phyloP scores from a whole-genome alignment of 2,329 filamentous ascomycete genomes.

The Claviceps sp. region DNA sequence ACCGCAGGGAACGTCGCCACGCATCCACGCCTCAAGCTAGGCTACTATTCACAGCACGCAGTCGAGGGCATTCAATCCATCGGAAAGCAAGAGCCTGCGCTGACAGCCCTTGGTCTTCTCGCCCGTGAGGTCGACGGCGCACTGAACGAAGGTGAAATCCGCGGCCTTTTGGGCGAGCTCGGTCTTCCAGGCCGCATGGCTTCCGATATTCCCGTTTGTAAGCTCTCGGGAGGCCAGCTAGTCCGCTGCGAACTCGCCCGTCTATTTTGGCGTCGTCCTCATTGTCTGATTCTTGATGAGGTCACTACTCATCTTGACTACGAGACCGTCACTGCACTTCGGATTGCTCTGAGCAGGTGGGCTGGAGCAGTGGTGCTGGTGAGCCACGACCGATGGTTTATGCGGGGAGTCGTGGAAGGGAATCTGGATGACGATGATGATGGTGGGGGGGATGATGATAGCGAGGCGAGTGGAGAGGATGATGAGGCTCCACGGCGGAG shows the following conservation, averaged over 20 bases:
- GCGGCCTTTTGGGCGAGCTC: conserved; percentile 53
- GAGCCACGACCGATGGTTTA: conserved; percentile 72
- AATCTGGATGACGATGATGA: conserved; percentile 15
- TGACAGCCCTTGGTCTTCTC: conserved; percentile 55
- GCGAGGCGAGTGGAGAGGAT: conserved; percentile 19
- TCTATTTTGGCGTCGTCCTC: conserved; percentile 54
- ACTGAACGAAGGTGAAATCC: conserved; percentile 53
- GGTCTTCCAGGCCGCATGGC: conserved; percentile 58
- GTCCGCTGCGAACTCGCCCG: conserved; percentile 52
- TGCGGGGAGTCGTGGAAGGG: conserved; percentile 50
- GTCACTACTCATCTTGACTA: conserved; percentile 79
- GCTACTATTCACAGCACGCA: conserved; percentile 70
- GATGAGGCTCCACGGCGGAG: conserved; percentile 33
- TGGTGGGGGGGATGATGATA: conserved; percentile 14
- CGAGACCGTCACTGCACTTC: conserved; percentile 61
- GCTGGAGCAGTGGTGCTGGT: conserved; percentile 65
- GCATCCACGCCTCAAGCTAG: conserved; percentile 57
- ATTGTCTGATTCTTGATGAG: conserved; percentile 65
- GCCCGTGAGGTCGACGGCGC: conserved; percentile 36
- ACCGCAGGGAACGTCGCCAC: conserved; percentile 47
- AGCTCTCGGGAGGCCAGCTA: conserved; percentile 69
- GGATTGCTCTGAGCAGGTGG: conserved; percentile 52
- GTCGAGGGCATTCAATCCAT: conserved; percentile 53
- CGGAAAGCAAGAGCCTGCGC: conserved; percentile 30
- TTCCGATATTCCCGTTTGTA: conserved; percentile 58